Base-by-base conservation (phyloP, 1,139 yeast genomes). In the Hanseniaspora uvarum region DNA sequence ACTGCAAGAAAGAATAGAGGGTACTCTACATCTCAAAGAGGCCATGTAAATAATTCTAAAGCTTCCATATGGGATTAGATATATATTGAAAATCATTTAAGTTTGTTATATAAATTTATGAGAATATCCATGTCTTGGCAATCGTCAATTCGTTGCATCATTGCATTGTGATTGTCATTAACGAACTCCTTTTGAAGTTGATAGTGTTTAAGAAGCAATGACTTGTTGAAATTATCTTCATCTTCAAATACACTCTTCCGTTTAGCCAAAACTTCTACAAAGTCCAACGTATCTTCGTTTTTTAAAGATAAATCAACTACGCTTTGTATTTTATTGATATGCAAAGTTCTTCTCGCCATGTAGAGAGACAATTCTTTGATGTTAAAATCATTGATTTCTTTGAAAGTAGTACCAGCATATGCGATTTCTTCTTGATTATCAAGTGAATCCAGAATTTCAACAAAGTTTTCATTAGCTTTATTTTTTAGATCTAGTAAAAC, bases 21-120 rank as follows among this genome's bases (percentile, higher is more conserved):
- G 8, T 37, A 50, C 33, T 50, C 53, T 19, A 43, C 6, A 11
- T 26, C 47, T 14, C 47, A 50, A 2, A 50, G 43, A 30, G 36
- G n/a, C 6, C 46, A 44, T 44, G 34, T 16, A 3, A 50, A 41
- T 19, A 36, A 8, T 11, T 28, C 28, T 26, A 50, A 37, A n/a
- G 47, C 43, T 0, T 47, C 52, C n/a, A 18, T 50, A 3, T 50
- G 53, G 53, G 53, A 50, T 2, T 49, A 41, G n/a, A 2, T 3
- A n/a, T 6, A n/a, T n/a, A n/a, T 19, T 19, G 11, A 7, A 21
- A 21, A 38, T 23, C 8, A 38, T 23, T 39, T 39, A 16, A 49
- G 28, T 14, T 41, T 34, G n/a, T 41, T 38, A 37, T 49, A 41
- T 12, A 49, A 18, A 1, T 41, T 33, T 12, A 41, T 26, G 5